phyloP scores from a whole-genome alignment of 2,329 filamentous ascomycete genomes.

The Paecilomyces fulvus region DNA sequence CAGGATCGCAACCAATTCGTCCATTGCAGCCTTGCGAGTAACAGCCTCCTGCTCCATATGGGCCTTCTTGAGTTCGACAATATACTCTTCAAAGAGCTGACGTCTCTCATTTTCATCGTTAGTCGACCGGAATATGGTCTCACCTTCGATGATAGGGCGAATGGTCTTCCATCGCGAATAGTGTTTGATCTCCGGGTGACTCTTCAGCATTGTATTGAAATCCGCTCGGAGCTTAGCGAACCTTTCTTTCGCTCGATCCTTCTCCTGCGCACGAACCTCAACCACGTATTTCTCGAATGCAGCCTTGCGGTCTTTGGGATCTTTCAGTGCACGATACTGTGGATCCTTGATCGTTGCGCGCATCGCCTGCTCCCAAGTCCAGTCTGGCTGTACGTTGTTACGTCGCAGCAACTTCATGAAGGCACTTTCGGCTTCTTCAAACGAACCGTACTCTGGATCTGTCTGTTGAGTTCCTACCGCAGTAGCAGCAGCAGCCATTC shows the following conservation, averaged over 20 bases:
- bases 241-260: slow-evolving; percentile 88
- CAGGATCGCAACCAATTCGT: slow-evolving; percentile 70
- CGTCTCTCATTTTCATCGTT: slow-evolving; percentile 79
- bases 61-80: slow-evolving; percentile 70
- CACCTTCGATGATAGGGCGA: slow-evolving; percentile 83
- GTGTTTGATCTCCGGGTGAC: slow-evolving; percentile 93
- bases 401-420: slow-evolving; percentile 86
- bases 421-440: slow-evolving; percentile 84
- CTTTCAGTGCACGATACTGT: slow-evolving; percentile 86
- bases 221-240: slow-evolving; percentile 84
- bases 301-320: slow-evolving; percentile 79
- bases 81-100: slow-evolving; percentile 89
- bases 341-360: slow-evolving; percentile 79
- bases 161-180: slow-evolving; percentile 97
- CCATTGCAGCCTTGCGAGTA: slow-evolving; percentile 70
- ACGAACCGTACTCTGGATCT: slow-evolving; percentile 69
- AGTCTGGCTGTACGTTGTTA: slow-evolving; percentile 79
- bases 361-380: slow-evolving; percentile 86
- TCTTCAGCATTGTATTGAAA: slow-evolving; percentile 92
- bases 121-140: slow-evolving; percentile 90
- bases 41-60: slow-evolving; percentile 67
- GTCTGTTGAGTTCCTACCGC: slow-evolving; percentile 34
- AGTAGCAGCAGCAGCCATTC: slow-evolving; percentile 27
- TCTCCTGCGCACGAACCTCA: slow-evolving; percentile 84
- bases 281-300: slow-evolving; percentile 94